These are phyloP conservation scores for Boletus insuetus DNA, from an alignment of 768 basidiomycete species.

Conservation along the genomic window DNA sequence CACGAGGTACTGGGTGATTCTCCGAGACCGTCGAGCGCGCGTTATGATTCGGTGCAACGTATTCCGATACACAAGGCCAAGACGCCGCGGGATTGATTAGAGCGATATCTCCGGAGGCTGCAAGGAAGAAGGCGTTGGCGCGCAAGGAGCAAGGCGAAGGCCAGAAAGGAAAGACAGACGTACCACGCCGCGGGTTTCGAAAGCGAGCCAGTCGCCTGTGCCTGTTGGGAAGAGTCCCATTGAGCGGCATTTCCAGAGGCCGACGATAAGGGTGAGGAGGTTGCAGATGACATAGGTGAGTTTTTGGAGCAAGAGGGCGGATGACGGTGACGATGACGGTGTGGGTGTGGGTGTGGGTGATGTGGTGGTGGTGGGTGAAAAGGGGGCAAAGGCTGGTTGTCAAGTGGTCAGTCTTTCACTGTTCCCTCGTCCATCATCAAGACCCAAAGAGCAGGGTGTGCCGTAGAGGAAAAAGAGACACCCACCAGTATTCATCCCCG, in stretches of 20 bases:
- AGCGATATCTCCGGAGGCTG: slow-evolving; percentile 48
- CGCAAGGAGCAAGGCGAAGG: neutral
- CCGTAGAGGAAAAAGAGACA: neutral
- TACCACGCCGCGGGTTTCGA: slow-evolving; percentile 76
- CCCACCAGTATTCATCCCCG: slow-evolving; percentile 72
- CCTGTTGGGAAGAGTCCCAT: slow-evolving; percentile 92
- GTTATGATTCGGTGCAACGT: neutral
- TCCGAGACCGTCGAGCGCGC: neutral
- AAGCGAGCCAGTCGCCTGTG: slow-evolving; percentile 93
- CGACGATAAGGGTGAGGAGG: slow-evolving; percentile 73
- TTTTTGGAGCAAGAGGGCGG: slow-evolving; percentile 68
- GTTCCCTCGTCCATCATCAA: too few species aligned
- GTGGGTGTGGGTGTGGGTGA: too few species aligned
- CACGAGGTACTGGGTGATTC: slow-evolving; percentile 16
- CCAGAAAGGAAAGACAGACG: slow-evolving; percentile 1
- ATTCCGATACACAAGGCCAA: too few species aligned
- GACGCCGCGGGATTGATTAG: slow-evolving; percentile 14
- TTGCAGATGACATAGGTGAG: slow-evolving; percentile 71
- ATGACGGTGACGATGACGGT: neutral
- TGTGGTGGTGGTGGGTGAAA: slow-evolving; percentile 28
- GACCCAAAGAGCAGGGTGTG: too few species aligned
- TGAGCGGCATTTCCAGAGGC: slow-evolving; percentile 88
- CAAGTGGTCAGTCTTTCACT: too few species aligned
- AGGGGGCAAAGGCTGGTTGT: slow-evolving; percentile 66
- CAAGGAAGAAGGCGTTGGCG: neutral